Percentiles rank a stretch among this genome's conserved stretches.
Conservation (phyloP, 371 early-diverging fungal species). For the Mucor irregularis region DNA sequence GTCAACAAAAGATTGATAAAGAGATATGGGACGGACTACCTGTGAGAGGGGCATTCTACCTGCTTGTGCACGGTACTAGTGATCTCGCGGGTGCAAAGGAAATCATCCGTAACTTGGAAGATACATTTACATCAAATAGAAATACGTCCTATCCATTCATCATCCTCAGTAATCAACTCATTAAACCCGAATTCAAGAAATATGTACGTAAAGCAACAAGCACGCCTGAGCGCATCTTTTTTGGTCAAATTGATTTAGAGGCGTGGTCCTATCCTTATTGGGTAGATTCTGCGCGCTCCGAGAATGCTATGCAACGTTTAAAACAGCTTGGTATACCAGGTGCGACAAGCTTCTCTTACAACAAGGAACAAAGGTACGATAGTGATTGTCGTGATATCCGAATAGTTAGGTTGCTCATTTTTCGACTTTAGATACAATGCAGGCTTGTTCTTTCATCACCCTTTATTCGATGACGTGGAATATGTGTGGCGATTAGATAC, state of each 20-base stretch:
- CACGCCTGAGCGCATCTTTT: constrained; percentile 27
- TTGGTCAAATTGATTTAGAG: constrained; percentile 45
- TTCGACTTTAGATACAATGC: constrained; percentile 74
- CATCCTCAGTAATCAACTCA: constrained; percentile 40
- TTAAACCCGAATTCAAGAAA: constrained; percentile 35
- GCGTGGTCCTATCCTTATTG: constrained; percentile 51
- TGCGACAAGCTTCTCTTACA: constrained; percentile 25
- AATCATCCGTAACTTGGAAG: constrained; percentile 46
- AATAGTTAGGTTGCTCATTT: neutral
- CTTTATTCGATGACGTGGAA: constrained; percentile 72
- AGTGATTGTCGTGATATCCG: too few relatives aligned
- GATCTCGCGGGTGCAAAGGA: constrained; percentile 31
- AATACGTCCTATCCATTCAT: constrained; percentile 51
- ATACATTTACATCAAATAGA: constrained; percentile 43
- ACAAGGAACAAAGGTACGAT: neutral
- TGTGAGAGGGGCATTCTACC: constrained; percentile 38
- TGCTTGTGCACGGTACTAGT: constrained; percentile 39
- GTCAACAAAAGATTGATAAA: neutral
- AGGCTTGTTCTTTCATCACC: constrained; percentile 85
- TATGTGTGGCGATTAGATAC: constrained; percentile 97
- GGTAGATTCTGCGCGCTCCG: constrained; percentile 42
- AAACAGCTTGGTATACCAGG: constrained; percentile 5
- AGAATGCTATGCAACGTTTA: constrained; percentile 21
- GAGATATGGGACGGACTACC: constrained; percentile 33
- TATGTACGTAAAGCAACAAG: constrained; percentile 29